Evolutionary conservation across 2,329 filamentous ascomycete species (phyloP).

Genomic region (Corynespora cassiicola): DNA sequence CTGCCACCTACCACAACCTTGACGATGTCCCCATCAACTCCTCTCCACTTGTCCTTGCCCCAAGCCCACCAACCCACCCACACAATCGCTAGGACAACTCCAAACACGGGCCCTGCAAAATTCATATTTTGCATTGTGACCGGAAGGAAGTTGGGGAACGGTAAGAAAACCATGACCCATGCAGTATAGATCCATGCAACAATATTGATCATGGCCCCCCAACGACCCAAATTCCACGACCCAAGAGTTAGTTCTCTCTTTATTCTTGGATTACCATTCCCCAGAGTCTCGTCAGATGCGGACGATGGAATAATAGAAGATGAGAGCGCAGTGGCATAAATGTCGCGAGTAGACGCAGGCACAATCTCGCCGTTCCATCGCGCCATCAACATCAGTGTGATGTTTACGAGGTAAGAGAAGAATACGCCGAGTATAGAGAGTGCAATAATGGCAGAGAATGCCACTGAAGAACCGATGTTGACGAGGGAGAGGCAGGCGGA

Average conservation of each 20-base stretch:
- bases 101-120: constrained; percentile 18
- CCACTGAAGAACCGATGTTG: constrained; percentile 47
- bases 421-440: constrained; percentile 27
- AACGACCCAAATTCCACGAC: constrained; percentile 41
- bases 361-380: too few species aligned
- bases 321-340: too few species aligned
- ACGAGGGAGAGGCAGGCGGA: constrained; percentile 45
- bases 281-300: too few species aligned
- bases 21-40: too few species aligned
- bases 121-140: constrained; percentile 24
- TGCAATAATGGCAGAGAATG: constrained; percentile 48
- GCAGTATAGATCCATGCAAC: constrained; percentile 37
- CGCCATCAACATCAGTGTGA: too few species aligned
- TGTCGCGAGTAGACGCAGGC: too few species aligned
- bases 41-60: too few species aligned
- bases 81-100: constrained; percentile 16
- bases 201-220: constrained; percentile 42
- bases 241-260: constrained; percentile 29
- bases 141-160: constrained; percentile 30
- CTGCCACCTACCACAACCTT: too few species aligned
- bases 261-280: too few species aligned
- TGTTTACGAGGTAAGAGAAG: constrained; percentile 32
- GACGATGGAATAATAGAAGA: too few species aligned
- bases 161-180: constrained; percentile 44
- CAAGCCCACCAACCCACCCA: constrained; percentile 25